Evolutionary conservation across 441 rosid species (phyloP), one percentile per base, ranked within the genome.

Genomic region (Croton laevigatus): DNA sequence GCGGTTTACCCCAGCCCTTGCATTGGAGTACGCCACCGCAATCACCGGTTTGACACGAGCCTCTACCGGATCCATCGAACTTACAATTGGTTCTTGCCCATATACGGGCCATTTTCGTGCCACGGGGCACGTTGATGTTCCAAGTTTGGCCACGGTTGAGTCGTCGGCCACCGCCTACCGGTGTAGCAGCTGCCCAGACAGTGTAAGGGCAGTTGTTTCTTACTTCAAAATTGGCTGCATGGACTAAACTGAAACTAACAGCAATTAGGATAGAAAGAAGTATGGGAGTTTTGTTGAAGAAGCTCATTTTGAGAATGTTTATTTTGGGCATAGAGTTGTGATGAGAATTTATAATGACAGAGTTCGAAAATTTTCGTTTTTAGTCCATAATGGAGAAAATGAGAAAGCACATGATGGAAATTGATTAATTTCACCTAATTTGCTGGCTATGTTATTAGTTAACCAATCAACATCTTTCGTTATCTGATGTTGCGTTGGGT

Each of bases 1-100:
- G 87, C 8, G 91, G 73, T 11, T 16, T 16, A 11, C 89, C 88
- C 51, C 73, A 85, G 38, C 75, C 85, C 10, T 12, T 46, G 75
- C 91, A 89, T 22, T 49, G 17, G 17, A 69, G 57, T 22, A 87
- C 85, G 14, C 64, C 73, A 3, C 78, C 74, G 11, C 86, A 88
- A 34, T 88, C 83, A 0, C 88, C 88, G 0, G 86, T 83, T 51
- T 78, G 45, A 57, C 89, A 88, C 0, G 65, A 17, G 36, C 86
- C 91, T 9, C 46, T 44, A 2, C 91, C 94, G 0, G 73, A 22
- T 4, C 42, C 72, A 38, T 86, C 84, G 1, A 88, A 88, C 2
- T 69, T 54, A 72, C 91, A 88, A 3, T 78, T 74, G 59, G 87
- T 83, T 0, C 87, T 74, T 19, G 79, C 91, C 91, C 89, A 88